Evolutionary conservation across 2,329 filamentous ascomycete species (phyloP).

Genomic region (Didymella glomerata): DNA sequence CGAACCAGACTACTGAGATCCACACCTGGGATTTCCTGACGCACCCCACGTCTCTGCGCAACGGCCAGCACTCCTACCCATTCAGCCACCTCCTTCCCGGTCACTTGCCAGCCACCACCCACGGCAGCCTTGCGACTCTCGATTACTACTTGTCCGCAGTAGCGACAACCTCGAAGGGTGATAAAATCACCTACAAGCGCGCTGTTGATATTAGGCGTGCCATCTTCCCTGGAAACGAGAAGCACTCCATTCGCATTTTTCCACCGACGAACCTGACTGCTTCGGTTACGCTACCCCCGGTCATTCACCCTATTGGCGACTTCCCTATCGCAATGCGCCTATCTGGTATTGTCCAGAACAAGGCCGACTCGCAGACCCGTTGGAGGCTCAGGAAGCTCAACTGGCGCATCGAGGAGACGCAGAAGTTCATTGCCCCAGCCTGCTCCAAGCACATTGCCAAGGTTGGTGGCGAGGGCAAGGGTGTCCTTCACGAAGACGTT

Average conservation of each 20-base stretch:
- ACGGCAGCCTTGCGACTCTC: constrained; percentile 75
- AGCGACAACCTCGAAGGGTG: constrained; percentile 65
- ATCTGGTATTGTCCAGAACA: constrained; percentile 80
- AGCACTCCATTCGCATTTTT: constrained; percentile 92
- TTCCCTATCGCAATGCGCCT: constrained; percentile 83
- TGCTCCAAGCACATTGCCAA: constrained; percentile 78
- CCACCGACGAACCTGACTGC: constrained; percentile 94
- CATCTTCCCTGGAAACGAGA: constrained; percentile 79
- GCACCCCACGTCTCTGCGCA: constrained; percentile 43
- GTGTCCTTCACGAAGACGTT: constrained; percentile 75
- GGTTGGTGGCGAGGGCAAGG: constrained; percentile 72
- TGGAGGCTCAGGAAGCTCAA: constrained; percentile 92
- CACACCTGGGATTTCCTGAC: constrained; percentile 78
- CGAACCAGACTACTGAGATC: constrained; percentile 74
- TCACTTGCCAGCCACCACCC: constrained; percentile 82
- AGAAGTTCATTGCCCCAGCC: constrained; percentile 79
- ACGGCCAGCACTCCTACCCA: constrained; percentile 78
- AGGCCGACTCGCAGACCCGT: constrained; percentile 73
- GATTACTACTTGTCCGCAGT: constrained; percentile 73
- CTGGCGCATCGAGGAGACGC: constrained; percentile 91
- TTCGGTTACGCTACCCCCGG: constrained; percentile 79
- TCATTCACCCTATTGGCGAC: constrained; percentile 85
- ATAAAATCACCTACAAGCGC: constrained; percentile 71
- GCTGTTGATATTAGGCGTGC: constrained; percentile 80
- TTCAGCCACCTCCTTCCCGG: constrained; percentile 89